Evolutionary conservation across 1,139 yeast species (phyloP), one percentile per base, ranked within the genome.

Genomic region (Diutina scorzettiae): DNA sequence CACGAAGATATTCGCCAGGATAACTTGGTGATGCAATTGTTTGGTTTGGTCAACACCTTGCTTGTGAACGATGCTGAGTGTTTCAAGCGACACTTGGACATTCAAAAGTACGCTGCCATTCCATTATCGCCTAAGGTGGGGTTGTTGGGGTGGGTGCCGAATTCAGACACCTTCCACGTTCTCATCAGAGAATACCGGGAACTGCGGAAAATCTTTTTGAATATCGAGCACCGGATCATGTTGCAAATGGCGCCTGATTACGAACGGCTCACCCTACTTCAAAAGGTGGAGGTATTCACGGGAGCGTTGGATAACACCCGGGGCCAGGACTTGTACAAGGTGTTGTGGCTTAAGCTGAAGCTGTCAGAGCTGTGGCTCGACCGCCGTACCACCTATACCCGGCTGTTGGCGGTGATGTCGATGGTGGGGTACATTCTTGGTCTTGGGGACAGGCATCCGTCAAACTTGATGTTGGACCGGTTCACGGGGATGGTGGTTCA

Each of bases 1-100:
- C 98, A 93, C 56, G 99, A 93, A 62, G 99, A 93, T 69, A 86
- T 91, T 46, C 76, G 99, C 54, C 99, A 93, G 59, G 99, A 93
- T 64, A 86, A 87, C 55, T 71, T 93, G 58, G 99, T 91, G 25
- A 93, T 93, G 98, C 99, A 93, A 59, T 67, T 93, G 52, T 91
- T 93, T 61, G 97, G 97, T 1, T 69, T 93, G 54, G 97, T 91
- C 2, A 93, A 93, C 54, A 89, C 97, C 0, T 66, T 93, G 43
- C 70, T 93, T 51, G 74, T 82, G 2, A 85, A 85, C 53, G 97
- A 93, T 59, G 81, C 96, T 0, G 98, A 91, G 57, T 87, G 96
- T 57, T 91, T 89, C 71, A 89, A 86, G 65, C 74, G 99, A 49
- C 98, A 93, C 59, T 69, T 93, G 62, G 94, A 84, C 56, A 89